A percentile compares a stretch with the other conserved stretches of the same genome.
Evolutionary conservation across 768 basidiomycete species (phyloP).

Genomic region (Russula sp.): DNA sequence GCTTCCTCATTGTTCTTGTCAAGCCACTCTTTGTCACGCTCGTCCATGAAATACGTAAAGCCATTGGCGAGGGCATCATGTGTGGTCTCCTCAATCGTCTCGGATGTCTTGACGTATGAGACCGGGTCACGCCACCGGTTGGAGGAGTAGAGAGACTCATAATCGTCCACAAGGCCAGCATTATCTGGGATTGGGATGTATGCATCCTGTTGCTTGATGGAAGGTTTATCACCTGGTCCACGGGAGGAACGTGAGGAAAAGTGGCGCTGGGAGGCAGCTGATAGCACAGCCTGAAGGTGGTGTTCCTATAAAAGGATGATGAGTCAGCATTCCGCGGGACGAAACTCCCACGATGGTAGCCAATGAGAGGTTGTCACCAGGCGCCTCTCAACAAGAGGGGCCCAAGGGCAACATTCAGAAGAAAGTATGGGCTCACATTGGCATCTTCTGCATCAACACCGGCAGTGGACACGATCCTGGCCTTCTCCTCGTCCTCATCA

Average conservation of each 20-base stretch:
- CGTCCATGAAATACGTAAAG: slow-evolving; percentile 91
- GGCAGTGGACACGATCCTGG: slow-evolving; percentile 68
- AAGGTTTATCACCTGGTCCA: slow-evolving; percentile 29
- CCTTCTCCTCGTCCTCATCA: slow-evolving; percentile 84
- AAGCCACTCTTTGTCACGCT: slow-evolving; percentile 92
- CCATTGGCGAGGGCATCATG: slow-evolving; percentile 58
- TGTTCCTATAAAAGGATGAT: slow-evolving; percentile 41
- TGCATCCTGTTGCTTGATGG: slow-evolving; percentile 42
- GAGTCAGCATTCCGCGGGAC: slow-evolving; percentile 51
- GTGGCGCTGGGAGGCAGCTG: slow-evolving; percentile 46
- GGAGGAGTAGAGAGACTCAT: slow-evolving; percentile 65
- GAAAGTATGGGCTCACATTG: slow-evolving; percentile 57
- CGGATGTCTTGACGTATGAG: slow-evolving; percentile 73
- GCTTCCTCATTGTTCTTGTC: slow-evolving; percentile 85
- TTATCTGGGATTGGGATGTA: slow-evolving; percentile 94
- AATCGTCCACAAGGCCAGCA: slow-evolving; percentile 70
- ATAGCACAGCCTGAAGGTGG: slow-evolving; percentile 50
- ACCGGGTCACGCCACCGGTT: slow-evolving; percentile 68
- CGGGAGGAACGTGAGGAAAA: slow-evolving; percentile 34
- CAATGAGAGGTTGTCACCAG: slow-evolving; percentile 44
- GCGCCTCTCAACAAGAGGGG: slow-evolving; percentile 37
- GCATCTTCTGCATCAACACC: slow-evolving; percentile 92
- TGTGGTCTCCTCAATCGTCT: slow-evolving; percentile 75
- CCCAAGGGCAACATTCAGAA: slow-evolving; percentile 29
- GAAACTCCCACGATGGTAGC: slow-evolving; percentile 36